Conservation (phyloP, 257 asterid genomes). For the Nicotiana knightiana region DNA sequence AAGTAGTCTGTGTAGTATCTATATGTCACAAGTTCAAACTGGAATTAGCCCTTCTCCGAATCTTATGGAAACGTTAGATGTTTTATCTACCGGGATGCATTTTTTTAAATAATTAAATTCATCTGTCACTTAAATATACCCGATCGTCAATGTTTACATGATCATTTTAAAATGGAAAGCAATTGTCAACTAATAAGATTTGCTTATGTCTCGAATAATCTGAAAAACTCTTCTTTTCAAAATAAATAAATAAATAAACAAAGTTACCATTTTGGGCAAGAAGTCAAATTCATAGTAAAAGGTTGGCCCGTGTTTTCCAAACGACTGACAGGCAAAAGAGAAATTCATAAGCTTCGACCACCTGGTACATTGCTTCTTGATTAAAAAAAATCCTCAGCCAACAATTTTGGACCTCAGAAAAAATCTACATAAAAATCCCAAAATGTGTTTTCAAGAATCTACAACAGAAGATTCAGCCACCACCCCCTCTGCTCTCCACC, state of each 20-base stretch:
- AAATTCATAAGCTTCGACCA: not conserved
- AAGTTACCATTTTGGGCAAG: not conserved
- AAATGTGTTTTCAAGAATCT: constrained; percentile 1
- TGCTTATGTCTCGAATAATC: too few relatives aligned
- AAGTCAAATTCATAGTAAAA: not conserved
- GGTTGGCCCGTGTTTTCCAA: not conserved
- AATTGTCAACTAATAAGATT: too few relatives aligned
- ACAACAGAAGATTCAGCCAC: not conserved
- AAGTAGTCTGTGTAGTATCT: too few relatives aligned
- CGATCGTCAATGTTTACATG: too few relatives aligned
- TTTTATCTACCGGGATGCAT: too few relatives aligned
- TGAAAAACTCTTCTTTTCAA: not conserved
- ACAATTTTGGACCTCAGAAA: constrained; percentile 24
- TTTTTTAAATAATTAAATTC: too few relatives aligned
- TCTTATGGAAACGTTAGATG: too few relatives aligned
- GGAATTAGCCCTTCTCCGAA: too few relatives aligned
- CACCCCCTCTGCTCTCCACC: not conserved
- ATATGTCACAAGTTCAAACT: too few relatives aligned
- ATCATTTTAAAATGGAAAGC: too few relatives aligned
- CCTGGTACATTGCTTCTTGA: not conserved
- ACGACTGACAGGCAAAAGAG: not conserved
- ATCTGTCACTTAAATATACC: too few relatives aligned
- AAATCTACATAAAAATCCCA: not conserved
- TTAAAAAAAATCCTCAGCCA: not conserved
- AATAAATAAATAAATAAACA: not conserved